Conservation (phyloP, 768 basidiomycete genomes). For the Antrodiella citrinella region DNA sequence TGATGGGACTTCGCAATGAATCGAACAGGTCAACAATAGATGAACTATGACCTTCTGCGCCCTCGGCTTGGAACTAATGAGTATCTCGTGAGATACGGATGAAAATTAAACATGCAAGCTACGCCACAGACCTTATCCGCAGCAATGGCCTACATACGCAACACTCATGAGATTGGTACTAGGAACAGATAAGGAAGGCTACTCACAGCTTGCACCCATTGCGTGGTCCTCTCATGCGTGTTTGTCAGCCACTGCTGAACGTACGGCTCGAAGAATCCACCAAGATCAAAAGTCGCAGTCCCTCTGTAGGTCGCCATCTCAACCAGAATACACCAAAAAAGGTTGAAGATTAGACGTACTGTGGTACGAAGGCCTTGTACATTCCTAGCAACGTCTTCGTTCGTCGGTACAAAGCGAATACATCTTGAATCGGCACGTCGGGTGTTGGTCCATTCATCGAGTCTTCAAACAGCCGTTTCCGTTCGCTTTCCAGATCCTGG, state of each 20-base stretch:
- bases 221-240: conserved; percentile 81
- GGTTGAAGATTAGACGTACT: conserved; percentile 38
- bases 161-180: conserved; percentile 1
- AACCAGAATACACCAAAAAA: conserved; percentile 5
- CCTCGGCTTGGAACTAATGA: conserved; percentile 72
- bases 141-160: conserved; percentile 54
- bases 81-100: too few species aligned
- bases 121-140: conserved; percentile 58
- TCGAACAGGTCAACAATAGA: conserved; percentile 96
- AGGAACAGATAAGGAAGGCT: background rate
- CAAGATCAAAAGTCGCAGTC: conserved; percentile 57
- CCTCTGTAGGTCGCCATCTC: conserved; percentile 29
- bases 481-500: conserved; percentile 56
- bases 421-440: conserved; percentile 82
- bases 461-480: conserved; percentile 70
- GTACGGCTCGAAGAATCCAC: conserved; percentile 79
- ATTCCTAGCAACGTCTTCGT: conserved; percentile 70
- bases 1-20: conserved; percentile 83
- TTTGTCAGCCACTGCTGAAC: conserved; percentile 84
- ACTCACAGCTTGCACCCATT: conserved; percentile 91
- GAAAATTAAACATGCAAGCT: too few species aligned
- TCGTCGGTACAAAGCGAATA: conserved; percentile 80
- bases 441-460: conserved; percentile 85
- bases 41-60: conserved; percentile 82
- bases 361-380: conserved; percentile 71